phyloP scores from a whole-genome alignment of 495 filamentous ascomycete genomes.

The Aspergillus haitiensis region DNA sequence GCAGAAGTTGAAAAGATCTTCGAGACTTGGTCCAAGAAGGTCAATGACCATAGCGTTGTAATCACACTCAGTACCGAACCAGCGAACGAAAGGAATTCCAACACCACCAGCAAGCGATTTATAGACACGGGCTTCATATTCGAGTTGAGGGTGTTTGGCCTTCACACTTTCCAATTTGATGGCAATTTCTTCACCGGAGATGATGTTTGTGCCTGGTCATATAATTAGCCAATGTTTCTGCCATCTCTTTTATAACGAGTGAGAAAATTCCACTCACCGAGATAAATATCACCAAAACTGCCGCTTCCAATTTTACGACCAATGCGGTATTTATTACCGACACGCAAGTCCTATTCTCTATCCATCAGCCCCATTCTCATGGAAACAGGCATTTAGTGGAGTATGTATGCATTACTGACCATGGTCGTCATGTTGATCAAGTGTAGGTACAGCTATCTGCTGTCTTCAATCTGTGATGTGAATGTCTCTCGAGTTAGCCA shows the following conservation, averaged over 20 bases:
- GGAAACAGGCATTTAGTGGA: not conserved
- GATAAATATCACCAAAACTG: slow-evolving; percentile 98
- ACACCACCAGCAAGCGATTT: slow-evolving; percentile 98
- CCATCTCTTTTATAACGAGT: not conserved
- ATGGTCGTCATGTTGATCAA: slow-evolving; percentile 52
- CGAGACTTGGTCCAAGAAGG: slow-evolving; percentile 92
- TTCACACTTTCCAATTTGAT: slow-evolving; percentile 99
- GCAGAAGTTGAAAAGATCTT: slow-evolving; percentile 99
- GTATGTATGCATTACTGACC: slow-evolving; percentile 29
- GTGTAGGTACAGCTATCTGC: slow-evolving; percentile 42
- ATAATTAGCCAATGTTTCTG: slow-evolving; percentile 11
- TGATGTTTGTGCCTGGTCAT: slow-evolving; percentile 88
- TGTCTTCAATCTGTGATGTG: slow-evolving; percentile 25
- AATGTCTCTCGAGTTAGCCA: slow-evolving; percentile 8
- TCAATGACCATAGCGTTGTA: slow-evolving; percentile 99
- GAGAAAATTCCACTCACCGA: slow-evolving; percentile 56
- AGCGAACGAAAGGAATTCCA: slow-evolving; percentile 98
- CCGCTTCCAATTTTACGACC: slow-evolving; percentile 99
- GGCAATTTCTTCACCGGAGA: slow-evolving; percentile 98
- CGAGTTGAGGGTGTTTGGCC: slow-evolving; percentile 98
- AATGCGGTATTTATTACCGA: slow-evolving; percentile 99
- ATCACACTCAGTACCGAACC: slow-evolving; percentile 99
- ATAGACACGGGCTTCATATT: slow-evolving; percentile 99
- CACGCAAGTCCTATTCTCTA: slow-evolving; percentile 80
- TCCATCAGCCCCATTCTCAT: slow-evolving; percentile 19